Conservation (phyloP, 2,329 filamentous ascomycete species). For the Scolecobasidium constrictum region DNA sequence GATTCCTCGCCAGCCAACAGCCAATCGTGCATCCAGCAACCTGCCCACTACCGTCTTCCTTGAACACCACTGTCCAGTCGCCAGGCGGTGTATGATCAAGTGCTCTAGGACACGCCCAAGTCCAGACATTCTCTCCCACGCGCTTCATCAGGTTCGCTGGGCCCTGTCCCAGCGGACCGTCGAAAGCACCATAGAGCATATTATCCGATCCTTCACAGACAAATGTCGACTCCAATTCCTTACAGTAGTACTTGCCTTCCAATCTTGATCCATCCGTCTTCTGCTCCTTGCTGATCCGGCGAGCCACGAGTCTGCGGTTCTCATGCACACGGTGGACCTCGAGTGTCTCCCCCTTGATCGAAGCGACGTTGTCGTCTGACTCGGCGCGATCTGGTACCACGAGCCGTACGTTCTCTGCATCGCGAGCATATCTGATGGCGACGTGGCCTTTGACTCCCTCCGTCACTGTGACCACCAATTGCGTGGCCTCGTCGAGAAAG, state of each 20-base stretch:
- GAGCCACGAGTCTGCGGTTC: slow-evolving; percentile 18
- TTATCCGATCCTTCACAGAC: slow-evolving; percentile 22
- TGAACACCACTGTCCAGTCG: slow-evolving; percentile 32
- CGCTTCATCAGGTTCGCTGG: slow-evolving; percentile 26
- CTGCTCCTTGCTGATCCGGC: slow-evolving; percentile 13
- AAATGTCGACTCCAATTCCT: slow-evolving; percentile 28
- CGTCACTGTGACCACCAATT: slow-evolving; percentile 21
- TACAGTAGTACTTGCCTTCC: slow-evolving; percentile 24
- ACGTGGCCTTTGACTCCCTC: slow-evolving; percentile 20
- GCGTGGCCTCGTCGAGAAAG: slow-evolving; percentile 28
- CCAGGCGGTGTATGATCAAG: slow-evolving; percentile 32
- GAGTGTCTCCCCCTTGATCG: slow-evolving; percentile 21
- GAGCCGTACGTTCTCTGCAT: slow-evolving; percentile 16
- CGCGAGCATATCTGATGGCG: slow-evolving; percentile 20
- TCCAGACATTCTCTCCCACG: slow-evolving; percentile 30
- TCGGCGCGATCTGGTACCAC: slow-evolving; percentile 14
- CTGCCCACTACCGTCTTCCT: background rate
- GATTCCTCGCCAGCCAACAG: slow-evolving; percentile 1
- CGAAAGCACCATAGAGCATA: slow-evolving; percentile 32
- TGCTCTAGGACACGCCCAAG: slow-evolving; percentile 26
- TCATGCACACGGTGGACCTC: slow-evolving; percentile 19
- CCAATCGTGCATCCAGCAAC: background rate
- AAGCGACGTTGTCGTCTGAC: slow-evolving; percentile 16
- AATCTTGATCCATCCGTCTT: slow-evolving; percentile 10
- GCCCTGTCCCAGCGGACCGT: slow-evolving; percentile 31